phyloP scores from a whole-genome alignment of 225 moss, liverwort and hornwort genomes.

The Rhytidiadelphus loreus region DNA sequence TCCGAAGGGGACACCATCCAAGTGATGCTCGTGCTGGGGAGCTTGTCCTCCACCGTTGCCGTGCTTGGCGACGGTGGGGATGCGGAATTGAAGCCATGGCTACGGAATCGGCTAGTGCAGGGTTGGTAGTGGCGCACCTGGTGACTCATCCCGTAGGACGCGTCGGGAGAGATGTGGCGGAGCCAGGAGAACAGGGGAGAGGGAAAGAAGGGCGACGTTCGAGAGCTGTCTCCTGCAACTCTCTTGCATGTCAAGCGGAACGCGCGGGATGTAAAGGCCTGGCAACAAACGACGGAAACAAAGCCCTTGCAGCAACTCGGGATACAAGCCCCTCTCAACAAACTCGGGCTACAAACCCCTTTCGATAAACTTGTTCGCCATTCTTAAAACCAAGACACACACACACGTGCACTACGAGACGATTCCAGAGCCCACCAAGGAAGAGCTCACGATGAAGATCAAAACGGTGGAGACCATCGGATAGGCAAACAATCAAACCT shows the following conservation, averaged over 20 bases:
- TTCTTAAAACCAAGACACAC: neutral
- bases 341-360: neutral
- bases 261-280: neutral
- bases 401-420: neutral
- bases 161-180: neutral
- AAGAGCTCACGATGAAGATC: neutral
- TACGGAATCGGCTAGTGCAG: slow-evolving; percentile 18
- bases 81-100: slow-evolving; percentile 16
- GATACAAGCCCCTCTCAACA: neutral
- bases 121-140: slow-evolving; percentile 21
- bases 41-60: neutral
- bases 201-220: neutral
- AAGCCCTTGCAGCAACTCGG: neutral
- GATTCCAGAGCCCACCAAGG: neutral
- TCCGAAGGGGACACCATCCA: neutral
- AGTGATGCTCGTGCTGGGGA: neutral
- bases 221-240: neutral
- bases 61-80: neutral
- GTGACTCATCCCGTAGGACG: slow-evolving; percentile 16
- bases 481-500: neutral
- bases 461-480: neutral
- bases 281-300: neutral
- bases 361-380: neutral
- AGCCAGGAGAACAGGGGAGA: neutral
- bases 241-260: slow-evolving; percentile 13